A percentile compares a stretch with the other conserved stretches of the same genome.
These are phyloP conservation scores for Nowakowskiella sp. DNA, from an alignment of 192 early-diverging fungal genomes.

Conservation along the genomic window DNA sequence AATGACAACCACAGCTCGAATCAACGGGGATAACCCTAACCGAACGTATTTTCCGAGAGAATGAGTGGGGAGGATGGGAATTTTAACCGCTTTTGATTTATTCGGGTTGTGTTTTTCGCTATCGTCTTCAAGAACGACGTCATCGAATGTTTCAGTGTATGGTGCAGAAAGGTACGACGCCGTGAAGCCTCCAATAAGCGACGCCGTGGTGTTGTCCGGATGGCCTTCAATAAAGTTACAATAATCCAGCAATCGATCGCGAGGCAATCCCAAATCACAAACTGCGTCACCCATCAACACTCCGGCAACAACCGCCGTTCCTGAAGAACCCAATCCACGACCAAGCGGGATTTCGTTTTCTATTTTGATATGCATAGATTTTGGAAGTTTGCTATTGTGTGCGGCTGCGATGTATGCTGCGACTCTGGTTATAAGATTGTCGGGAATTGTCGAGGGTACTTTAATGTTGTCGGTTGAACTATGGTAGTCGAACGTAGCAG, in stretches of 20 bases:
- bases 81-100: neutral
- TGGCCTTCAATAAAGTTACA: conserved; percentile 91
- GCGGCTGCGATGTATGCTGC: conserved; percentile 81
- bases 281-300: conserved; percentile 73
- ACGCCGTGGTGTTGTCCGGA: conserved; percentile 94
- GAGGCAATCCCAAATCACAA: conserved; percentile 55
- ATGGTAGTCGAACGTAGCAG: conserved; percentile 35
- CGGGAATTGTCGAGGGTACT: conserved; percentile 66
- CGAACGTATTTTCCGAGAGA: conserved; percentile 23
- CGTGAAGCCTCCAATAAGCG: conserved; percentile 90
- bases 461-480: conserved; percentile 49
- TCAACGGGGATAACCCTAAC: conserved; percentile 15
- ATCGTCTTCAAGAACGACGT: conserved; percentile 4
- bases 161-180: conserved; percentile 63
- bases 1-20: conserved; percentile 34
- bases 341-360: conserved; percentile 92
- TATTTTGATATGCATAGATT: conserved; percentile 60
- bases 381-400: conserved; percentile 54
- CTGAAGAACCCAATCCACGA: conserved; percentile 94
- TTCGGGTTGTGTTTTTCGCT: neutral
- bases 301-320: conserved; percentile 91
- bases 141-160: neutral
- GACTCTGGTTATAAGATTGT: conserved; percentile 88
- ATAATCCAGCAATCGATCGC: conserved; percentile 83
- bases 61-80: conserved; percentile 8